Conservation (phyloP, 345 rosid genomes). For the Populus euphratica region DNA sequence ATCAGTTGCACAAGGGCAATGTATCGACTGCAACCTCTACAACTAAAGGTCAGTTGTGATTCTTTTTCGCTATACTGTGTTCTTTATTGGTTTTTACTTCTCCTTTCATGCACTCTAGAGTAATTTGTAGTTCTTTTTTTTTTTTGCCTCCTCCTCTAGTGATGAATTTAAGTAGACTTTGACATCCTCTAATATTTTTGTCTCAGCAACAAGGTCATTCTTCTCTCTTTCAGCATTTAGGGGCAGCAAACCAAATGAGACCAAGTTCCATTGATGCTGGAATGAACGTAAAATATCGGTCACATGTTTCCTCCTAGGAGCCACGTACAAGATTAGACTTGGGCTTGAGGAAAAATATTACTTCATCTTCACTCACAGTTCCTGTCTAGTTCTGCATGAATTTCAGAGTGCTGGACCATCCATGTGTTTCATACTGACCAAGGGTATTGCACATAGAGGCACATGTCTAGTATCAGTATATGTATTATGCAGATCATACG, state of each 20-base stretch:
- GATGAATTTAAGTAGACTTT: not conserved
- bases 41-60: constrained; percentile 39
- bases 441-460: not conserved
- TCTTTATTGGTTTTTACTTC: not conserved
- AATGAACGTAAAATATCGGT: not conserved
- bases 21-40: constrained; percentile 37
- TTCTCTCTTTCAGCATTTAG: constrained; percentile 72
- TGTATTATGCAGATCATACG: not conserved
- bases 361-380: not conserved
- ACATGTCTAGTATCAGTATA: not conserved
- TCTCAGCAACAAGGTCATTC: constrained; percentile 62
- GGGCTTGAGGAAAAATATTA: not conserved
- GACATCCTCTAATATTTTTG: constrained; percentile 3
- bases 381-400: not conserved
- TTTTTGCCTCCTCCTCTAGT: not conserved
- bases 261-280: constrained; percentile 34
- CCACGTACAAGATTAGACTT: not conserved
- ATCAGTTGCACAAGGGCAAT: constrained; percentile 32
- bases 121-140: constrained; percentile 1
- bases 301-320: not conserved
- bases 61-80: not conserved
- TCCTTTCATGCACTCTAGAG: not conserved
- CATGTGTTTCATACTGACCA: not conserved
- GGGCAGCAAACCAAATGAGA: constrained; percentile 53
- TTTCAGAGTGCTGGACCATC: not conserved